A percentile compares a stretch with the other conserved stretches of the same genome.
phyloP scores from a whole-genome alignment of 2,329 filamentous ascomycete genomes.

The Trichoderma polysporum region DNA sequence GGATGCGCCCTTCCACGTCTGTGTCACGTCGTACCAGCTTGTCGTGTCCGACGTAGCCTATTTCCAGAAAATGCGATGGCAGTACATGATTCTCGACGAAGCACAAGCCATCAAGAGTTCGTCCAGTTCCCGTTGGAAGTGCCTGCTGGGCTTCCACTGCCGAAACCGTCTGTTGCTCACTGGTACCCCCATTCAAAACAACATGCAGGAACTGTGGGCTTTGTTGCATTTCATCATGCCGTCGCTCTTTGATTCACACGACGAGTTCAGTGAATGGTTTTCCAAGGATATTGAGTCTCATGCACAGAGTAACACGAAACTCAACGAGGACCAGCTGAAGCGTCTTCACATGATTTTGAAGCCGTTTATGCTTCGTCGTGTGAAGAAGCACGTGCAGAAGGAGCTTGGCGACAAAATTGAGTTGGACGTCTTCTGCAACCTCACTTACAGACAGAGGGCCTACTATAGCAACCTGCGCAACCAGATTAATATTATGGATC shows the following conservation, averaged over 20 bases:
- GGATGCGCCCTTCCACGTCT: conserved; percentile 91
- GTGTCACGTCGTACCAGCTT: conserved; percentile 95
- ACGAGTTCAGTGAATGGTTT: conserved; percentile 93
- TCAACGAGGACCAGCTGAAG: conserved; percentile 96
- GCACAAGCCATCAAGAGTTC: conserved; percentile 99
- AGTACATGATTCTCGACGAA: conserved; percentile 99
- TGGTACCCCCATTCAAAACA: conserved; percentile 98
- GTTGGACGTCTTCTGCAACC: conserved; percentile 90
- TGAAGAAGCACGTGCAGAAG: conserved; percentile 99
- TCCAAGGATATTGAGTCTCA: conserved; percentile 97
- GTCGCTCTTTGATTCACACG: conserved; percentile 92
- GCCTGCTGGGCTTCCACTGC: conserved; percentile 87
- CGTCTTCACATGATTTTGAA: conserved; percentile 98
- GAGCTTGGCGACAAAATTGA: conserved; percentile 99
- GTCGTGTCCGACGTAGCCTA: conserved; percentile 95
- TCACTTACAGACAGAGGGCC: conserved; percentile 92
- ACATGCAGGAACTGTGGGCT: conserved; percentile 99
- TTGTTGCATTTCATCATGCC: conserved; percentile 99
- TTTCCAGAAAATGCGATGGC: conserved; percentile 99
- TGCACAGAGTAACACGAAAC: conserved; percentile 97
- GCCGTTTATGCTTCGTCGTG: conserved; percentile 98
- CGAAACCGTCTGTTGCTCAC: conserved; percentile 91
- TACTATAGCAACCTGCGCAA: conserved; percentile 91
- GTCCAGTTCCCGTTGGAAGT: conserved; percentile 95
- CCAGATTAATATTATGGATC: conserved; percentile 97